A percentile compares a stretch with the other conserved stretches of the same genome.
These are phyloP conservation scores for Paracamarosporium sp. DNA, from an alignment of 2,329 filamentous ascomycete genomes.

Conservation along the genomic window DNA sequence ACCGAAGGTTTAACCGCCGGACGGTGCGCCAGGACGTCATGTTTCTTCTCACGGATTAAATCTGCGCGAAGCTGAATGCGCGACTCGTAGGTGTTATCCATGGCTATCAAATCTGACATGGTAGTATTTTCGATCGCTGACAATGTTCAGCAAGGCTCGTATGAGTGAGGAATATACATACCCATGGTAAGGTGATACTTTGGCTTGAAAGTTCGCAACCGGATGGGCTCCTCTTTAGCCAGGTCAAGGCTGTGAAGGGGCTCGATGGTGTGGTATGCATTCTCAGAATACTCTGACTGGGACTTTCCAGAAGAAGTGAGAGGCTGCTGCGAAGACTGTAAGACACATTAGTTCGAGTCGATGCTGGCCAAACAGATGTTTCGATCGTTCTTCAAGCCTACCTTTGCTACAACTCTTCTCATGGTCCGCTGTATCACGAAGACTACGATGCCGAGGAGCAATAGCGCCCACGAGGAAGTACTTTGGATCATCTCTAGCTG, in stretches of 20 bases:
- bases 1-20: slow-evolving; percentile 55
- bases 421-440: not conserved
- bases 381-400: not conserved
- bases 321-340: not conserved
- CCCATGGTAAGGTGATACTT: slow-evolving; percentile 71
- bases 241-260: slow-evolving; percentile 60
- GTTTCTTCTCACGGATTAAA: slow-evolving; percentile 53
- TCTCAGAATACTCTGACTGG: slow-evolving; percentile 19
- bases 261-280: slow-evolving; percentile 50
- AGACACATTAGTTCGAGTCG: not conserved
- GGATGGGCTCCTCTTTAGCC: slow-evolving; percentile 58
- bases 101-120: slow-evolving; percentile 62
- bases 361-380: not conserved
- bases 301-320: not conserved
- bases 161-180: slow-evolving; percentile 36
- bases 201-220: slow-evolving; percentile 65
- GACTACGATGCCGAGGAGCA: not conserved
- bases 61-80: slow-evolving; percentile 58
- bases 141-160: not conserved
- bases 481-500: not conserved
- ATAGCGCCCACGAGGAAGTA: not conserved
- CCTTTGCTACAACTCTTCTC: not conserved
- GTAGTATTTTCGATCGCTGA: slow-evolving; percentile 61
- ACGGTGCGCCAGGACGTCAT: slow-evolving; percentile 49
- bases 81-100: slow-evolving; percentile 65